Conservation (phyloP, 345 rosid genomes). For the Boechera divaricarpa region DNA sequence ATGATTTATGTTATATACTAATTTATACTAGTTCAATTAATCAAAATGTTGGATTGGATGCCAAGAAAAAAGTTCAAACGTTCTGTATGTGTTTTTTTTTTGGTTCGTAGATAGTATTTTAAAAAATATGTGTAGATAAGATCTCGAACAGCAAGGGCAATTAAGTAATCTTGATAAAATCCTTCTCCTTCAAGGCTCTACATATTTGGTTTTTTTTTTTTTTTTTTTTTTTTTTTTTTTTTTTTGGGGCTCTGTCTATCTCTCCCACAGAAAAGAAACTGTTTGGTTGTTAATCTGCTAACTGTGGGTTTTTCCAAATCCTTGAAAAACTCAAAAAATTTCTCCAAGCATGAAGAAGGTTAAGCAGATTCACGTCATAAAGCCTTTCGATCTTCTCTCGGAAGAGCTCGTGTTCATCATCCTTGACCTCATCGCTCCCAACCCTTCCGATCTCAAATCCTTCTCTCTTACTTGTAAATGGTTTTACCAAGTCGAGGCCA, state of each 20-base stretch:
- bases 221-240: no score
- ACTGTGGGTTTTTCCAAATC: not conserved
- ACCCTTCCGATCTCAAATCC: slow-evolving; percentile 51
- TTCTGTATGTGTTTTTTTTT: no score
- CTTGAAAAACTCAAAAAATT: no score
- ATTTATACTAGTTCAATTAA: no score
- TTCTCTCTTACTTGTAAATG: slow-evolving; percentile 53
- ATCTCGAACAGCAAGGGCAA: no score
- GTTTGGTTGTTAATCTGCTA: not conserved
- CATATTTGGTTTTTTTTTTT: no score
- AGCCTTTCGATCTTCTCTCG: slow-evolving; percentile 48
- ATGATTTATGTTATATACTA: no score
- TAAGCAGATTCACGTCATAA: slow-evolving; percentile 26
- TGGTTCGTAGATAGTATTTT: no score
- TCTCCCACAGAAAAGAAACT: slow-evolving; percentile 28
- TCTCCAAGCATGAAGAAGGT: slow-evolving; percentile 27
- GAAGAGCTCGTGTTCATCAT: slow-evolving; percentile 52
- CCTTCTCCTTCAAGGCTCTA: slow-evolving; percentile 4
- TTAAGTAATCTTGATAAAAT: not conserved
- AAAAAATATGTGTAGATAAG: no score
- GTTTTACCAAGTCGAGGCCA: slow-evolving; percentile 48
- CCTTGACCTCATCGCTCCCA: slow-evolving; percentile 48
- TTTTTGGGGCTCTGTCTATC: no score
- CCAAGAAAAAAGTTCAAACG: no score
- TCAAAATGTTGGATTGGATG: no score